Base-by-base conservation (phyloP, 169 alveolate species). In the Eimeria mitis region DNA sequence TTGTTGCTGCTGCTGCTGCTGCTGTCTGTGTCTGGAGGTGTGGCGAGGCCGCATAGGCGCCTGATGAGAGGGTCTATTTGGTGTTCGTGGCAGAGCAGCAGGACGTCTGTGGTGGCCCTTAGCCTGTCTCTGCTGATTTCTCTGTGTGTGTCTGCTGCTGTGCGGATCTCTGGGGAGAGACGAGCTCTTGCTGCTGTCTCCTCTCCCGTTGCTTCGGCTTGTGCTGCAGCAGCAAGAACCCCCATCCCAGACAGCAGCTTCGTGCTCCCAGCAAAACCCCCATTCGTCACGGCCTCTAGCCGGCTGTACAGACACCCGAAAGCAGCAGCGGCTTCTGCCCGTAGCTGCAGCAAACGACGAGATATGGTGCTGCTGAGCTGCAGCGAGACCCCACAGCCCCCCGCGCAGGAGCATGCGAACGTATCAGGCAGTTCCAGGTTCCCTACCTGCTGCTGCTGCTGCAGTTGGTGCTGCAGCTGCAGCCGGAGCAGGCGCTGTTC, bases 241-340 rank as follows among this genome's bases (percentile, higher is more conserved):
- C 89, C 79, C 95, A 90, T 90, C 28, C 95, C 95, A 25, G 95
- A 90, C 37, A 90, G 73, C 59, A 90, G 95, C 61, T 90, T 90
- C 28, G 89, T 90, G 95, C 95, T 90, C 56, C 95, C 90, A 21
- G 95, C 89, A 14, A 90, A 49, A 37, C 95, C 95, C 13, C 90
- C 90, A 25, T 63, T 81, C 31, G 95, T 90, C 25, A 61, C 87
- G 40, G 89, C 75, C 83, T 90, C 95, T 42, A 90, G 52, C 34
- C 81, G 47, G 90, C 75, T 59, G 83, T 73, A 90, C 47, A 61
- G 65, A 61, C 84, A 61, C n/a, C 83, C 83, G 59, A 90, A 75
- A 11, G 81, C 63, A 21, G 70, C 91, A 59, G 91, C 91, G 59
- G 91, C 91, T 52, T 84, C 91, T 25, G 91, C 91, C 21, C 91